Evolutionary conservation across 805 yeast species (phyloP).

Genomic region (Saccharomycopsis schoenii): DNA sequence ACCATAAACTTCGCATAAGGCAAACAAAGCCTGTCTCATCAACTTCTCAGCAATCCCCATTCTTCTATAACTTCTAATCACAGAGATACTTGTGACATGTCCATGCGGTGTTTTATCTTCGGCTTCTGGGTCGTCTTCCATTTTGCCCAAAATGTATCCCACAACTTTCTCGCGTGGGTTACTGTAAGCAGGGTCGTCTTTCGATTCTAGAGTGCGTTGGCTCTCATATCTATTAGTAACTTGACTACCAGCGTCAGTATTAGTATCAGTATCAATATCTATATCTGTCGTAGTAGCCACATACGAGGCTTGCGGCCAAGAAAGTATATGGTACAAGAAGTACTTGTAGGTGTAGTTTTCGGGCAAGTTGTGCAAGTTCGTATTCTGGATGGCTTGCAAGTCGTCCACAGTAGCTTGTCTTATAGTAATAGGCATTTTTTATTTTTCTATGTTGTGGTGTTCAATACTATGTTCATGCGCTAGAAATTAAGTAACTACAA

Average conservation of each 20-base stretch:
- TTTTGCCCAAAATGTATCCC: slow-evolving; percentile 93
- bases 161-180: slow-evolving; percentile 69
- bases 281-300: slow-evolving; percentile 81
- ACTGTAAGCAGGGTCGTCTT: slow-evolving; percentile 52
- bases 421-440: slow-evolving; percentile 68
- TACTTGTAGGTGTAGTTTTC: slow-evolving; percentile 90
- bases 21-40: slow-evolving; percentile 76
- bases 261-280: slow-evolving; percentile 32
- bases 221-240: slow-evolving; percentile 1
- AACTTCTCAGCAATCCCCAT: slow-evolving; percentile 89
- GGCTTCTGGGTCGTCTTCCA: slow-evolving; percentile 88
- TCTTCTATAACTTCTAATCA: slow-evolving; percentile 90
- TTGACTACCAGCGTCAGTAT: slow-evolving; percentile 17
- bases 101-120: slow-evolving; percentile 76
- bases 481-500: neutral
- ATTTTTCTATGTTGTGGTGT: slow-evolving; percentile 30
- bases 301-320: slow-evolving; percentile 97
- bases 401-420: slow-evolving; percentile 82
- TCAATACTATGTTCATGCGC: neutral
- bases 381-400: slow-evolving; percentile 92
- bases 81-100: slow-evolving; percentile 88
- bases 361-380: slow-evolving; percentile 83
- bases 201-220: slow-evolving; percentile 21
- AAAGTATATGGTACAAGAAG: slow-evolving; percentile 83
- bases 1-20: slow-evolving; percentile 69